Percentiles rank a stretch among this genome's conserved stretches.
phyloP scores from a whole-genome alignment of 352 stramenopile genomes.

The Phytophthora constricta region DNA sequence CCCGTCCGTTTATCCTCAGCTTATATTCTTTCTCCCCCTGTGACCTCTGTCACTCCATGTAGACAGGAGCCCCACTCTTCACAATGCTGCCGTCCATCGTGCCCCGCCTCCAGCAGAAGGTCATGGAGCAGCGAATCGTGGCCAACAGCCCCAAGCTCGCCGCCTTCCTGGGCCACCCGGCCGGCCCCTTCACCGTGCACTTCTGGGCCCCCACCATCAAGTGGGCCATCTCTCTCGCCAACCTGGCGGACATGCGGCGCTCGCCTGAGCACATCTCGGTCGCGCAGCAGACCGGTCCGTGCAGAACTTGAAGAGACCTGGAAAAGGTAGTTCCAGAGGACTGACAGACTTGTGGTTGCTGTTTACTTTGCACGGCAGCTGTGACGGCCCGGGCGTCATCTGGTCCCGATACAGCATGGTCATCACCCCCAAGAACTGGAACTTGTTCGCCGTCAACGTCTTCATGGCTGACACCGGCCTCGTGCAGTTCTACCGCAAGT shows the following conservation, averaged over 20 bases:
- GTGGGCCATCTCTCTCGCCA: constrained; percentile 89
- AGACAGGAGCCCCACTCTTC: neutral
- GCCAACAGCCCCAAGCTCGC: constrained; percentile 72
- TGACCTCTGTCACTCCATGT: neutral
- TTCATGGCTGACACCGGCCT: constrained; percentile 90
- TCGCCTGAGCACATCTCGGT: constrained; percentile 81
- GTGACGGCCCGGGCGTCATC: constrained; percentile 81
- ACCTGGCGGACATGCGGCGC: constrained; percentile 86
- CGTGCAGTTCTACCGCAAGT: constrained; percentile 66
- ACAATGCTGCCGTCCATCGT: constrained; percentile 76
- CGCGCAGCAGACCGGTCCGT: constrained; percentile 65
- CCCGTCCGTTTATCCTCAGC: neutral
- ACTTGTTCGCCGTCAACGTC: constrained; percentile 90
- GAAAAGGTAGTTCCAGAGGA: neutral
- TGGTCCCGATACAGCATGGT: constrained; percentile 91
- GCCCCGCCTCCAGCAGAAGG: constrained; percentile 74
- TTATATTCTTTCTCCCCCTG: neutral
- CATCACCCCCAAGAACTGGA: constrained; percentile 93
- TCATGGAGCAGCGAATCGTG: constrained; percentile 73
- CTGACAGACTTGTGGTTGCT: constrained; percentile 5
- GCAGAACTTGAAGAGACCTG: constrained; percentile 14
- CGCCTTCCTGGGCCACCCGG: constrained; percentile 72
- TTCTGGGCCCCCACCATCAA: constrained; percentile 92
- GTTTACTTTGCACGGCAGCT: constrained; percentile 35
- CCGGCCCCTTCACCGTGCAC: constrained; percentile 91